Evolutionary conservation across 1,284 basidiomycete genomes (phyloP), one percentile per base, ranked within the genome.

Genomic region (Porodaedalea pini): DNA sequence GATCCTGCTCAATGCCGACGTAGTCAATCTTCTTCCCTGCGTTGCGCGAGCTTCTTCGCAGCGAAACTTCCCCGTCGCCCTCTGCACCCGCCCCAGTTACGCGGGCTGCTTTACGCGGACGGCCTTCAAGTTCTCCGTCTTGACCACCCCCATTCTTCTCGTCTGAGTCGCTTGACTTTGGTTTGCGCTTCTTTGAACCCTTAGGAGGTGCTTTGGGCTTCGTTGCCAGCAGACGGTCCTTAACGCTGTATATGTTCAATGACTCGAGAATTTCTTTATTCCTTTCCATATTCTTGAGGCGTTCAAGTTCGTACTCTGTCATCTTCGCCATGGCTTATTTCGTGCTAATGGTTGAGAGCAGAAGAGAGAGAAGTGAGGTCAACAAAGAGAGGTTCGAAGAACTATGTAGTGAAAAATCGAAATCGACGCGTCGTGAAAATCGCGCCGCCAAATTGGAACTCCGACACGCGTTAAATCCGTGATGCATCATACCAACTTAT

Each of bases 1-100:
- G 73, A 36, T 64, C 52, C 45, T 40, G 64, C 58, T 78, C 77
- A 15, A 54, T 45, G 7, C 49, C 49, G 57, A 72, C 69, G 66
- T 88, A 84, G 68, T 85, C 74, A 2, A 81, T 67, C n/a, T 64
- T 71, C 65, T 83, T 85, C 1, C 81, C 82, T 2, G 76, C 72
- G 61, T 84, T 83, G 50, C 89, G 77, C 37, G 78, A 73, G 65
- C 88, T 91, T 53, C 89, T 75, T 31, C 89, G 79, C 51, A 77
- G 47, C 3, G 23, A 2, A 4, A 39, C 52, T 51, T 48, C 44
- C 15, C 54, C 51, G 7, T 61, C 54, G 3, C 64, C 60, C 17
- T 66, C 63, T 11, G 64, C 55, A 1, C 61, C 47, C 57, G 70
- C 71, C 49, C 69, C 71, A n/a, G 62, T 58, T 29, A 23, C 54